Evolutionary conservation across 75 land plant genomes (phyloP).

Genomic region (Pinus albicaulis): DNA sequence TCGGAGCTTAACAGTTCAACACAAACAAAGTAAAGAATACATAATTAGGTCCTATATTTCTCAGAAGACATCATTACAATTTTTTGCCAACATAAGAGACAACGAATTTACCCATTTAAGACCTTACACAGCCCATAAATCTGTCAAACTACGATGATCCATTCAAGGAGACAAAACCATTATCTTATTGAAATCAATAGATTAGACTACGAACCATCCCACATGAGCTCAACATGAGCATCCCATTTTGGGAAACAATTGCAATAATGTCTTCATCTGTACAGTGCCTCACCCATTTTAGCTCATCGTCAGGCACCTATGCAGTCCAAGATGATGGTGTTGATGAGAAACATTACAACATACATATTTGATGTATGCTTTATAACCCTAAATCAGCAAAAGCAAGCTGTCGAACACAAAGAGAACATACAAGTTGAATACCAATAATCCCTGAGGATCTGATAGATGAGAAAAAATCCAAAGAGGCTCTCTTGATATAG

Average conservation of each 20-base stretch:
- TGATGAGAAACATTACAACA: neutral
- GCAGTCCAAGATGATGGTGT: neutral
- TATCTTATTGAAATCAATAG: neutral
- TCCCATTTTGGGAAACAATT: slow-evolving; percentile 85
- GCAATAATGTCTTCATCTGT: slow-evolving; percentile 78
- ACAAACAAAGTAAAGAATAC: neutral
- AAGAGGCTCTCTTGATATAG: slow-evolving; percentile 81
- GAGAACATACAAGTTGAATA: slow-evolving; percentile 84
- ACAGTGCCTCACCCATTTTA: slow-evolving; percentile 90
- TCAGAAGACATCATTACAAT: neutral
- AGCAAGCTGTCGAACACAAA: neutral
- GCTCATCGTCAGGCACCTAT: slow-evolving; percentile 96
- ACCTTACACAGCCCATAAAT: too few species aligned
- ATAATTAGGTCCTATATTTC: neutral
- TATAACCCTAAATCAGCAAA: neutral
- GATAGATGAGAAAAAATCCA: slow-evolving; percentile 78
- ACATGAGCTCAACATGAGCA: slow-evolving; percentile 51
- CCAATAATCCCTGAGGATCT: slow-evolving; percentile 88
- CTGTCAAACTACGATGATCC: too few species aligned
- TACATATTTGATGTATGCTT: neutral
- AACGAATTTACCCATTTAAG: too few species aligned
- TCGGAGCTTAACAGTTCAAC: slow-evolving; percentile 51
- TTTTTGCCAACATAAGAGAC: neutral
- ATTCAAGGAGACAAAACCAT: neutral
- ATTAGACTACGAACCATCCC: slow-evolving; percentile 29